Evolutionary conservation across 345 rosid genomes (phyloP), one percentile per base, ranked within the genome.

Genomic region (Passiflora organensis): DNA sequence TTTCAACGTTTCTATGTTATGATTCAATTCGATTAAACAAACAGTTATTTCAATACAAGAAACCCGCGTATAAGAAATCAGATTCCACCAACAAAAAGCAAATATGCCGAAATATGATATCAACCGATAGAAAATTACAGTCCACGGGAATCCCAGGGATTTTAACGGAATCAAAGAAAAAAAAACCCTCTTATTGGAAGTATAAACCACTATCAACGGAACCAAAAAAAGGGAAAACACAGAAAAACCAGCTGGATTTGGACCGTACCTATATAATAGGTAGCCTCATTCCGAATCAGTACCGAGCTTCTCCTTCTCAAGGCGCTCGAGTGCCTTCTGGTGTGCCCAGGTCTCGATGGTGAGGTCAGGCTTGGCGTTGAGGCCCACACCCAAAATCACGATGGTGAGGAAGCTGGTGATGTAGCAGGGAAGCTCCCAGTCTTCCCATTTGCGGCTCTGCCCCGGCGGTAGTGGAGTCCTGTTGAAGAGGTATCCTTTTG

Each of bases 381-480:
- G 93, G 2, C 99, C 97, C 4, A 93, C 99, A 5, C 99, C 99
- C 12, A 93, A 91, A 65, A 86, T 93, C 54, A 93, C 97, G 62
- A 93, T 73, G 38, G 99, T 75, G 64, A 93, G 84, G 80, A 89
- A 93, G 82, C 99, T 89, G 10, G 97, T 86, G 78, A 93, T 53
- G 78, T 93, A 93, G 83, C 97, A 89, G 19, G 99, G 99, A 1
- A 91, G 86, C 86, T 91, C 96, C 98, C 98, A 91, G 59, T 91
- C 98, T 64, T 91, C 98, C 96, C 97, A 93, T 47, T 86, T 81
- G 16, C 99, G 89, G 2, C 91, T 64, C 62, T 89, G 89, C 23
- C 96, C 99, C 3, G 89, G 79, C 34, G 95, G 76, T 6, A 70
- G 76, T 5, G 97, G 97, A 6, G 82, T 62, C 22, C 95, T 75